Evolutionary conservation across 106 monocot genomes (phyloP), one percentile per base, ranked within the genome.

Genomic region (Acorus calamus): DNA sequence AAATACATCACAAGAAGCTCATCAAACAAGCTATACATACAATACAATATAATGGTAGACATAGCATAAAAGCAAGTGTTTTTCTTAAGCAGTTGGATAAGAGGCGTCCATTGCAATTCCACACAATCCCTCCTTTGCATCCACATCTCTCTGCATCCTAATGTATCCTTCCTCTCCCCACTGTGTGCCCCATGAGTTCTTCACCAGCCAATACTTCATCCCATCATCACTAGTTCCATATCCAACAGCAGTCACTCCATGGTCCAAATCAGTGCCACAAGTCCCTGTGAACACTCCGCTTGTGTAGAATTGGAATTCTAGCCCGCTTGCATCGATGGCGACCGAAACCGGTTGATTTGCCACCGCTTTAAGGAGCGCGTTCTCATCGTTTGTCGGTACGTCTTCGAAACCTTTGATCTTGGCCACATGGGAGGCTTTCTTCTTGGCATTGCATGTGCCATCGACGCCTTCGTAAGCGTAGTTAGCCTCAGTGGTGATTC

Each of bases 201-300:
- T 28, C 28, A 28, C 28, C 28, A 28, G 28, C 28, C 28, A 28
- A 28, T 28, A 28, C 62, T 62, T 62, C 41, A 2, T 62, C 7
- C 62, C 62, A 47, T 62, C 62, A 8, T 9, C 44, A 8, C 46
- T 62, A 0, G 42, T 42, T 11, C 62, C 62, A n/a, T 62, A 62
- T 3, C 62, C 62, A 4, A 62, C 47, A 8, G n/a, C 44, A 7
- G 11, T 8, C 7, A 62, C 8, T 8, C 46, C 45, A 13, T 62
- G 62, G 11, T 42, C 4, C 4, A n/a, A 7, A 42, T 42, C 2
- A 14, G 0, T 8, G 46, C 62, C 28, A n/a, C 61, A 41, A 13
- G 12, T 9, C 12, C 62, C 62, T 44, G 3, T 11, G 62, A n/a
- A 62, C 11, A 62, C 47, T 44, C 62, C 62, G 3, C 62, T 11